phyloP scores from a whole-genome alignment of 2,329 filamentous ascomycete species.

The Ambrosiella xylebori region DNA sequence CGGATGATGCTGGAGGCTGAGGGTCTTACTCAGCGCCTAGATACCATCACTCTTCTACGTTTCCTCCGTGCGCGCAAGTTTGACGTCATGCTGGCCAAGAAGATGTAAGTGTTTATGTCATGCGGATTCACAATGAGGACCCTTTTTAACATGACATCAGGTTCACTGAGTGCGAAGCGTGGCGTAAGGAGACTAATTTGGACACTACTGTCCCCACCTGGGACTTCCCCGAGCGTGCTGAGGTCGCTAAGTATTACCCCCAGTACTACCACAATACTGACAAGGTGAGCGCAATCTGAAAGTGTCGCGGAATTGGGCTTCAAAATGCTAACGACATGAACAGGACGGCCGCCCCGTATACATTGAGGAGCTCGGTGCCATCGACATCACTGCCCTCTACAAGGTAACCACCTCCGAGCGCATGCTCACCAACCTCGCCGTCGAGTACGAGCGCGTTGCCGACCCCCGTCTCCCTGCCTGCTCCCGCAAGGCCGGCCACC shows the following conservation, averaged over 20 bases:
- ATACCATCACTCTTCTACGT: slow-evolving; percentile 80
- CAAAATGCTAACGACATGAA: background rate
- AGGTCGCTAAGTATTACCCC: slow-evolving; percentile 82
- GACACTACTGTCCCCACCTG: slow-evolving; percentile 67
- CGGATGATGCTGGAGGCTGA: slow-evolving; percentile 67
- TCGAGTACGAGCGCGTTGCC: slow-evolving; percentile 92
- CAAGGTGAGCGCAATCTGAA: slow-evolving; percentile 35
- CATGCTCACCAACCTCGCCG: slow-evolving; percentile 91
- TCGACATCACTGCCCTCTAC: slow-evolving; percentile 77
- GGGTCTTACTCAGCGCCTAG: slow-evolving; percentile 68
- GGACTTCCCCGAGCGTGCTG: slow-evolving; percentile 68
- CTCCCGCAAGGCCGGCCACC: slow-evolving; percentile 73
- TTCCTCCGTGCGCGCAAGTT: slow-evolving; percentile 94
- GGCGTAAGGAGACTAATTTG: slow-evolving; percentile 73
- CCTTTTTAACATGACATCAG: slow-evolving; percentile 28
- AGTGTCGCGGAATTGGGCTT: background rate
- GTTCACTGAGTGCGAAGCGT: slow-evolving; percentile 82
- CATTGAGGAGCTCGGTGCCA: slow-evolving; percentile 88
- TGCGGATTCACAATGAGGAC: background rate
- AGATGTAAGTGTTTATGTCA: slow-evolving; percentile 52
- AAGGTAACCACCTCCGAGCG: slow-evolving; percentile 84
- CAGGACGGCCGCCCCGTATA: slow-evolving; percentile 94
- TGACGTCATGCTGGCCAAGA: slow-evolving; percentile 64
- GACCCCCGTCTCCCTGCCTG: slow-evolving; percentile 89
- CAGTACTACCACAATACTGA: slow-evolving; percentile 99